Evolutionary conservation across 345 rosid genomes (phyloP), one percentile per base, ranked within the genome.

Genomic region (Passiflora organensis): DNA sequence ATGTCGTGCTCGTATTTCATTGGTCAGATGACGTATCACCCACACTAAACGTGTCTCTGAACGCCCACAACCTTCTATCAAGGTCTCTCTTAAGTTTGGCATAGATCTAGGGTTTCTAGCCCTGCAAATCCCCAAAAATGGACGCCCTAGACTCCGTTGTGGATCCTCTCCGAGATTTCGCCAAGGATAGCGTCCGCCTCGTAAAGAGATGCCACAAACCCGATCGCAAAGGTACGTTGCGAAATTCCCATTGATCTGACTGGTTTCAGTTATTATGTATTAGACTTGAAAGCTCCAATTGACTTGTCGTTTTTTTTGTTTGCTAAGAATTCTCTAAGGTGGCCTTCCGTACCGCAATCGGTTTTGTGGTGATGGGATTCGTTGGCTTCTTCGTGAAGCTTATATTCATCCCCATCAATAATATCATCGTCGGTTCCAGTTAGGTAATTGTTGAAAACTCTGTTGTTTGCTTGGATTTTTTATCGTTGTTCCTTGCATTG

Each of bases 321-420:
- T n/a, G n/a, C n/a, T n/a, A n/a, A 86, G 91, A 86, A 63, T 85
- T 85, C 78, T 68, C 81, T 4, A 82, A 82, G 68, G 87, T 86
- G 4, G 95, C 95, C n/a, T 64, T 82, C 43, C 95, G 89, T 71
- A 83, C 87, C 9, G 91, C 95, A 42, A 77, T 89, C 41, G 96
- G 96, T 5, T 85, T 89, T 51, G 95, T 82, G 48, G 95, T 82
- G 67, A 85, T 85, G 95, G 89, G 96, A 32, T 86, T 89, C 45
- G 95, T 83, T 4, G 96, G 91, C 0, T 89, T 83, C 78, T 83
- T 86, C 64, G 91, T 86, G 51, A 89, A 89, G 72, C 69, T 83
- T 51, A 77, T 86, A 58, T 86, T 83, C 72, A 86, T 89, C 63
- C 96, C 96, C 28, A 82, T 89, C 72, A 89, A 86, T 81, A 89